A percentile compares a stretch with the other conserved stretches of the same genome.
Evolutionary conservation across 257 asterid genomes (phyloP).

Genomic region (Solanum raphanifolium): DNA sequence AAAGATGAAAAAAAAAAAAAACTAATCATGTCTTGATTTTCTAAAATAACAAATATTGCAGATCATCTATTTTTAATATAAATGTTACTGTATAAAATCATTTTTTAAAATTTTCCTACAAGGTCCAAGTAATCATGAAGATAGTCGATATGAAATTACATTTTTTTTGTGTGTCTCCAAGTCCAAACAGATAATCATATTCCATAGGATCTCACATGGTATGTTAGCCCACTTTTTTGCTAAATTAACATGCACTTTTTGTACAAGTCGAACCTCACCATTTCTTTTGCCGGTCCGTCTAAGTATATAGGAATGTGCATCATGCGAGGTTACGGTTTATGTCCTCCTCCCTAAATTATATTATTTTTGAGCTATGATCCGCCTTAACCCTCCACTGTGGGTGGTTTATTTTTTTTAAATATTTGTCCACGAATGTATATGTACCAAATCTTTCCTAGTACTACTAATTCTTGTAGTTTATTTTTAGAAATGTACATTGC

Average conservation of each 20-base stretch:
- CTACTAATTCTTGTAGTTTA: not conserved
- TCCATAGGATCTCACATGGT: not conserved
- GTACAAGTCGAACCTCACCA: not conserved
- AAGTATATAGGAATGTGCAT: not conserved
- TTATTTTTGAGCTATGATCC: no score
- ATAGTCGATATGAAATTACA: not conserved
- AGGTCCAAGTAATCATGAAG: not conserved
- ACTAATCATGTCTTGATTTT: no score
- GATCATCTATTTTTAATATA: no score
- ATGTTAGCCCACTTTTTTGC: not conserved
- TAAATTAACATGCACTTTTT: not conserved
- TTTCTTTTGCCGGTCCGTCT: not conserved
- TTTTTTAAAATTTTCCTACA: not conserved
- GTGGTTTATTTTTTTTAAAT: no score
- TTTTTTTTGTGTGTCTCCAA: not conserved
- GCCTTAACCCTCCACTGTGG: no score
- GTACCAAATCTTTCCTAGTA: not conserved
- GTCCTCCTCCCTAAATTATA: no score
- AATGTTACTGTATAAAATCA: no score
- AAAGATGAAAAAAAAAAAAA: not conserved
- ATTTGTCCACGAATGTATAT: no score
- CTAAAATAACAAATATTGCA: no score
- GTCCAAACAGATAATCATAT: not conserved
- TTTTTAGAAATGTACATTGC: not conserved
- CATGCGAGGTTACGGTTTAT: not conserved